Percentiles rank a stretch among this genome's conserved stretches.
phyloP scores from a whole-genome alignment of 2,329 filamentous ascomycete species.

The Claviceps sorghi region DNA sequence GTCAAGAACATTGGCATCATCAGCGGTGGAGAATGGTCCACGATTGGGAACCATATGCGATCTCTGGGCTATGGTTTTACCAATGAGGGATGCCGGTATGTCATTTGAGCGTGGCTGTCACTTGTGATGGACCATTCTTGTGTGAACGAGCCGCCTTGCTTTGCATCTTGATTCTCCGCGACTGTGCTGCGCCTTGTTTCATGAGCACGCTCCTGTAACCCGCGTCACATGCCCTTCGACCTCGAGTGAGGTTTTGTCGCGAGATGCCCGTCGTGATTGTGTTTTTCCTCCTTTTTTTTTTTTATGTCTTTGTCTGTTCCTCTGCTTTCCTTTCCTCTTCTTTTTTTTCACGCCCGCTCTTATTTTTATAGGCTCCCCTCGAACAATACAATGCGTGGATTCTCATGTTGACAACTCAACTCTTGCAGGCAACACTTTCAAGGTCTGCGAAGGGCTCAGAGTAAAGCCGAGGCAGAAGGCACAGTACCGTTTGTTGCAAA shows the following conservation, averaged over 20 bases:
- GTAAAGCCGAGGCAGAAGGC: constrained; percentile 32
- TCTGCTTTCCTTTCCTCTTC: too few relatives aligned
- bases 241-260: not conserved
- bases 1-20: constrained; percentile 50
- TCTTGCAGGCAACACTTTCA: constrained; percentile 43
- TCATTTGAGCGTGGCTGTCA: constrained; percentile 9
- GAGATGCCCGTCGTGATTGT: not conserved
- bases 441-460: constrained; percentile 39
- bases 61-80: constrained; percentile 46
- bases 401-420: not conserved
- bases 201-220: not conserved
- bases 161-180: not conserved
- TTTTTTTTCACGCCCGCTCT: not conserved
- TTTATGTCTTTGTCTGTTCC: too few relatives aligned
- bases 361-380: too few relatives aligned
- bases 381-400: not conserved
- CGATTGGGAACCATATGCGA: constrained; percentile 47
- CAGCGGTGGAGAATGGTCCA: constrained; percentile 47
- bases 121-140: not conserved
- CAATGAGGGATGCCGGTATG: constrained; percentile 49
- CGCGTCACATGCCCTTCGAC: not conserved
- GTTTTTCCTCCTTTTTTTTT: not conserved
- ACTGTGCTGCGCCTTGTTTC: not conserved
- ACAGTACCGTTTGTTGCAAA: constrained; percentile 14
- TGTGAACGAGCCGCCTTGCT: not conserved